Conservation (phyloP, 345 rosid species). For the Corchorus olitorius region DNA sequence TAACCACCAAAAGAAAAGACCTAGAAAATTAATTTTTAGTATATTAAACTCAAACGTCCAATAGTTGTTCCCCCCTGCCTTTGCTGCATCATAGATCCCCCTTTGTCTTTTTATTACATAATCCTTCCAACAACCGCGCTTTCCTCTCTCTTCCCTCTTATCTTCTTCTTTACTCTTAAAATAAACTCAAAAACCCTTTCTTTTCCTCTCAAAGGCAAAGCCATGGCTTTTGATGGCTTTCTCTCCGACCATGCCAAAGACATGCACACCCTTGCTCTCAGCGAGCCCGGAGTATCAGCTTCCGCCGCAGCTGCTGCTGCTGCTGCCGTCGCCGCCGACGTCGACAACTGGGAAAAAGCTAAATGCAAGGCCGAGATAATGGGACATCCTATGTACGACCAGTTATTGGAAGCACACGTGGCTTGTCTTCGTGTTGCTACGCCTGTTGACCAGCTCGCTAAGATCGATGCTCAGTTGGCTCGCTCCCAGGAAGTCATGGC, state of each 20-base stretch:
- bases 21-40: background rate
- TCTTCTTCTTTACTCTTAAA: constrained; percentile 16
- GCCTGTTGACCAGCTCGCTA: constrained; percentile 20
- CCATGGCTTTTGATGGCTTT: constrained; percentile 20
- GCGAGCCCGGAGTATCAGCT: background rate
- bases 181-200: background rate
- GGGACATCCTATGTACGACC: constrained; percentile 52
- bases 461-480: constrained; percentile 21
- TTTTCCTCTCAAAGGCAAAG: background rate
- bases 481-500: constrained; percentile 8
- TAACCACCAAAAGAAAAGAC: background rate
- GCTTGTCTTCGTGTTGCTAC: constrained; percentile 19
- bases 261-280: constrained; percentile 18
- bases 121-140: constrained; percentile 21
- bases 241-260: background rate
- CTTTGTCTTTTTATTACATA: constrained; percentile 5
- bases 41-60: constrained; percentile 5
- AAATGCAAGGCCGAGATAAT: constrained; percentile 47
- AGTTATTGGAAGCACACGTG: constrained; percentile 26
- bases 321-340: background rate
- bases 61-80: background rate
- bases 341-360: constrained; percentile 40
- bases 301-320: background rate
- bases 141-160: constrained; percentile 5
- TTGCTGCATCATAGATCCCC: background rate